Evolutionary conservation across 805 yeast species (phyloP), one percentile per base, ranked within the genome.

Genomic region (Ogataea paradorogensis): DNA sequence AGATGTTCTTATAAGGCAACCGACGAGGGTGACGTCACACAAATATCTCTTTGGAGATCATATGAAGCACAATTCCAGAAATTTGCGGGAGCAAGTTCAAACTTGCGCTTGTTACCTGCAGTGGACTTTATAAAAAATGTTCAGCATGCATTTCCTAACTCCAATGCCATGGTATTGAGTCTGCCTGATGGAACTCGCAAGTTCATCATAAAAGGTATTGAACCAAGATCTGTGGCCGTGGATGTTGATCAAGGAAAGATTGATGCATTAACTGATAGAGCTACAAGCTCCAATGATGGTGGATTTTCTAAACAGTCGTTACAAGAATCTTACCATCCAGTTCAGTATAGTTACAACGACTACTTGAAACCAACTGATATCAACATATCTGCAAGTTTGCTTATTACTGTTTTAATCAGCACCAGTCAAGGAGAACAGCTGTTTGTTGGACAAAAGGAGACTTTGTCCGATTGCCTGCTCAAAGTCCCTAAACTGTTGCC

Each of bases 41-140:
- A 93, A 65, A 90, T 93, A 18, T 84, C 95, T 14, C 73, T 93
- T 30, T 93, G 99, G 99, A 87, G 89, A 61, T 80, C 95, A 1
- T 93, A 93, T 65, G 98, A 93, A 61, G 69, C 80, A 10, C 93
- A 84, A 59, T 93, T 93, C 55, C 83, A 83, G 45, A 74, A 73
- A 39, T 76, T 75, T 30, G 70, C 65, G 22, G 74, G 81, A 52
- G 70, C 76, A 27, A 33, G 42, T 15, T 13, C 34, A 2, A 60
- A 62, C 10, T 70, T 73, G 40, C 76, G 79, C 50, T 66, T 91
- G 35, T 70, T 91, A 23, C 95, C 96, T 1, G 99, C 99, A 0
- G 97, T 93, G 9, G 98, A 93, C 50, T 93, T 93, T 61, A 93
- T 93, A 60, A 88, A 91, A 54, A 91, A 93, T 57, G 98, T 91